A percentile compares a stretch with the other conserved stretches of the same genome.
Conservation (phyloP, 1,139 yeast species). For the Zhuliangozyma blackwelliae region DNA sequence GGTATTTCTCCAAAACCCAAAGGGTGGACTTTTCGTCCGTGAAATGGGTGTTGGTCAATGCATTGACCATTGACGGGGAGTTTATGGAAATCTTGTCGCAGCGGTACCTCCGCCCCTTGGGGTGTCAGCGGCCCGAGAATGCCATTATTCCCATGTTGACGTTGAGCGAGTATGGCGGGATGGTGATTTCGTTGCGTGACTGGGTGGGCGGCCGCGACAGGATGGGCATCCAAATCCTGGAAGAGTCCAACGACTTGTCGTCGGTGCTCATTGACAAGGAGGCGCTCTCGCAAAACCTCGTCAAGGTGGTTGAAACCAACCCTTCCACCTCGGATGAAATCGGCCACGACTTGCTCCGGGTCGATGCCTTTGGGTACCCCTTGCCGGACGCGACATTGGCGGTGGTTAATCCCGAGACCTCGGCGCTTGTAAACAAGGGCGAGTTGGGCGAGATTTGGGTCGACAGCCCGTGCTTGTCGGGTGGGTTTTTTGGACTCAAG, state of each 20-base stretch:
- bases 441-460: constrained; percentile 99
- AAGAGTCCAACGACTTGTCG: constrained; percentile 41
- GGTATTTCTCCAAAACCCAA: constrained; percentile 73
- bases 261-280: constrained; percentile 80
- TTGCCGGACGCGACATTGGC: constrained; percentile 92
- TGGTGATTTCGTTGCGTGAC: constrained; percentile 87
- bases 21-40: constrained; percentile 77
- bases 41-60: constrained; percentile 86
- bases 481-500: constrained; percentile 77
- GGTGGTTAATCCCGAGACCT: constrained; percentile 88
- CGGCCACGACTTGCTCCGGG: constrained; percentile 51
- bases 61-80: constrained; percentile 91
- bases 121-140: constrained; percentile 71
- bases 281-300: constrained; percentile 72
- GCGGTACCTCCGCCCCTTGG: constrained; percentile 86
- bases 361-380: constrained; percentile 93
- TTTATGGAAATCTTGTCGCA: constrained; percentile 88
- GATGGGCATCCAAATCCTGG: constrained; percentile 39
- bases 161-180: constrained; percentile 91
- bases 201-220: constrained; percentile 75
- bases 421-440: constrained; percentile 58
- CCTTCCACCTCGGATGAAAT: constrained; percentile 55
- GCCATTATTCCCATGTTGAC: constrained; percentile 90
- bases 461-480: constrained; percentile 81
- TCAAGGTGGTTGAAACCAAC: constrained; percentile 62